Conservation (phyloP, 2,329 filamentous ascomycete species). For the Ascosphaera apis region DNA sequence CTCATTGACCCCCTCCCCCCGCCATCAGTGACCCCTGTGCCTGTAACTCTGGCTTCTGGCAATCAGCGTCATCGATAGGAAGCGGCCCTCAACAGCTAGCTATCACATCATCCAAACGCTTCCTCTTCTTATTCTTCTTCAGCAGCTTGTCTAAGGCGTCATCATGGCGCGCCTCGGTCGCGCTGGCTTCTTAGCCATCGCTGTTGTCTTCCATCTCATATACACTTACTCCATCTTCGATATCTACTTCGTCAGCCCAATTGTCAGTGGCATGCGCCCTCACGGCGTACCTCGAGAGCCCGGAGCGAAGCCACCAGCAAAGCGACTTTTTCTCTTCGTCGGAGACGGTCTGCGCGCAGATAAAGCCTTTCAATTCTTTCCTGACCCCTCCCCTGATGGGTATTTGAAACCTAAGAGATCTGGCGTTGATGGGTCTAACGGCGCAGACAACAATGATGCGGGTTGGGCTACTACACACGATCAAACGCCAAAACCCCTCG, state of each 20-base stretch:
- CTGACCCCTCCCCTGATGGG: constrained; percentile 55
- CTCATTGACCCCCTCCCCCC: no score
- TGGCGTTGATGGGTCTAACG: constrained; percentile 8
- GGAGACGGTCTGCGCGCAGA: constrained; percentile 94
- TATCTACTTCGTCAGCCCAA: constrained; percentile 95
- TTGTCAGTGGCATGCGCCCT: constrained; percentile 82
- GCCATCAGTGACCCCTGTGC: no score
- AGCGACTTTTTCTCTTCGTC: constrained; percentile 79
- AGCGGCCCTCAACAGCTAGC: no score
- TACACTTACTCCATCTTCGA: constrained; percentile 96
- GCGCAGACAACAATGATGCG: constrained; percentile 21
- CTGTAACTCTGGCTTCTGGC: neutral
- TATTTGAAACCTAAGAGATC: no score
- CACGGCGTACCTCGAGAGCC: constrained; percentile 43
- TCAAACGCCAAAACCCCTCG: constrained; percentile 53
- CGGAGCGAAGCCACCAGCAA: constrained; percentile 49
- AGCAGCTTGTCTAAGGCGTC: no score
- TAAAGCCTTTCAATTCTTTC: constrained; percentile 88
- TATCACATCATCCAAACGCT: no score
- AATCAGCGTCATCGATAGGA: neutral
- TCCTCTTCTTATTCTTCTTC: no score
- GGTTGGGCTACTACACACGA: constrained; percentile 37
- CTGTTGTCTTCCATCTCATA: constrained; percentile 75
- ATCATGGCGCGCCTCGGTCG: constrained; percentile 36
- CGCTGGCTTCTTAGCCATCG: constrained; percentile 66